A percentile compares a stretch with the other conserved stretches of the same genome.
These are phyloP conservation scores for Dalbergia oliveri DNA, from an alignment of 306 rosid species.

Conservation along the genomic window DNA sequence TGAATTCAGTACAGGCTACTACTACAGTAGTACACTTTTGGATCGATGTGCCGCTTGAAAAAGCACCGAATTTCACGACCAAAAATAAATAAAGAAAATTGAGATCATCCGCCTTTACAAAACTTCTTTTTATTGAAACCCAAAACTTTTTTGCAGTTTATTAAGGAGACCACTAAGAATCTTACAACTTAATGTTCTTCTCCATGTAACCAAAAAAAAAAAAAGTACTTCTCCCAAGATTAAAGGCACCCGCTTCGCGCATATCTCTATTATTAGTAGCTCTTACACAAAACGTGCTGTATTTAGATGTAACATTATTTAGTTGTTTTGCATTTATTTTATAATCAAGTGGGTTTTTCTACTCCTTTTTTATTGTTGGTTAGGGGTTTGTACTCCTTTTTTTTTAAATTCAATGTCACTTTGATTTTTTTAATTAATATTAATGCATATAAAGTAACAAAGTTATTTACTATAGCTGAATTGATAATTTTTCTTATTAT, in stretches of 20 bases:
- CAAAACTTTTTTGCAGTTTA: background rate
- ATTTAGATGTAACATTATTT: background rate
- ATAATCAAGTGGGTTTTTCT: background rate
- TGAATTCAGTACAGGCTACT: background rate
- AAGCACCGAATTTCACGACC: background rate
- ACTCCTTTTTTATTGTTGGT: background rate
- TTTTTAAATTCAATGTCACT: background rate
- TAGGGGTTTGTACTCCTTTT: background rate
- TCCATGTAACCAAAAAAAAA: too few relatives aligned
- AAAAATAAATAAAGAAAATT: background rate
- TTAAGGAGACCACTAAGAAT: background rate
- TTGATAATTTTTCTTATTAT: too few relatives aligned
- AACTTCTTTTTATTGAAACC: background rate
- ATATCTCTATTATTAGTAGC: background rate
- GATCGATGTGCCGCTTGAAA: conserved; percentile 1
- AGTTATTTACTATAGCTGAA: background rate
- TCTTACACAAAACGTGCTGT: conserved; percentile 1
- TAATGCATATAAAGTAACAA: background rate
- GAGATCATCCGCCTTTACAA: background rate
- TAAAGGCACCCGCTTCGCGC: background rate
- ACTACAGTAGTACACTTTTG: background rate
- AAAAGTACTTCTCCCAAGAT: background rate
- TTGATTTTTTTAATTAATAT: background rate
- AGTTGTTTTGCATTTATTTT: background rate
- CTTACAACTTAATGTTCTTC: background rate